These are phyloP conservation scores for Microthlaspi erraticum DNA, from an alignment of 345 rosid species.

Conservation along the genomic window DNA sequence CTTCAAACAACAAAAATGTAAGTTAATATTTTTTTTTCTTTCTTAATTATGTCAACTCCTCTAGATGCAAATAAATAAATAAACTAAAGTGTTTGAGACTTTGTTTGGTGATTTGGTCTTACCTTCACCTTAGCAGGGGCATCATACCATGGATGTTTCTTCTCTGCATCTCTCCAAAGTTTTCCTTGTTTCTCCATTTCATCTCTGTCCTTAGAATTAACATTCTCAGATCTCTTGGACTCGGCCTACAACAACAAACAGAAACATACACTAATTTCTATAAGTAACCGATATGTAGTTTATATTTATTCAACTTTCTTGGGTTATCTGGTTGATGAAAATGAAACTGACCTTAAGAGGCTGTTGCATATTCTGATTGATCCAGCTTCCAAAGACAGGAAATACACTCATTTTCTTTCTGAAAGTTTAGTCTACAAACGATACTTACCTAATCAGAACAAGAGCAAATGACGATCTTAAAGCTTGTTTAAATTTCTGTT, in stretches of 20 bases:
- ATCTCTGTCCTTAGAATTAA: no score
- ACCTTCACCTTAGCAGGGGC: constrained; percentile 65
- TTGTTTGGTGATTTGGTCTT: neutral
- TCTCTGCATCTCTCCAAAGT: constrained; percentile 58
- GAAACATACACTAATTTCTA: no score
- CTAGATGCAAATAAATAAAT: neutral
- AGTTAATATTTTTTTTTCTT: neutral
- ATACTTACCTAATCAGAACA: no score
- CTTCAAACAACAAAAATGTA: constrained; percentile 42
- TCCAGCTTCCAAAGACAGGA: neutral
- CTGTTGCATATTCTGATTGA: constrained; percentile 21
- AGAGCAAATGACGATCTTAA: neutral
- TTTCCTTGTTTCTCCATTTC: constrained; percentile 51
- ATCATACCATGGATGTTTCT: constrained; percentile 63
- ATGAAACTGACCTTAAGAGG: constrained; percentile 13
- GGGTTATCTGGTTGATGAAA: neutral
- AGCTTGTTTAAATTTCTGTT: neutral
- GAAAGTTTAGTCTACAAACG: neutral
- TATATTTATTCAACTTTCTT: no score
- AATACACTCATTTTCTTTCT: neutral
- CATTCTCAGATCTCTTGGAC: constrained; percentile 47
- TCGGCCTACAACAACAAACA: constrained; percentile 49
- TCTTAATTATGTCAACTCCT: neutral
- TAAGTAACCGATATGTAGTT: no score
- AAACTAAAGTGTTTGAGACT: no score